Base-by-base conservation (phyloP, 495 filamentous ascomycete species). In the Penicillium nucicola region DNA sequence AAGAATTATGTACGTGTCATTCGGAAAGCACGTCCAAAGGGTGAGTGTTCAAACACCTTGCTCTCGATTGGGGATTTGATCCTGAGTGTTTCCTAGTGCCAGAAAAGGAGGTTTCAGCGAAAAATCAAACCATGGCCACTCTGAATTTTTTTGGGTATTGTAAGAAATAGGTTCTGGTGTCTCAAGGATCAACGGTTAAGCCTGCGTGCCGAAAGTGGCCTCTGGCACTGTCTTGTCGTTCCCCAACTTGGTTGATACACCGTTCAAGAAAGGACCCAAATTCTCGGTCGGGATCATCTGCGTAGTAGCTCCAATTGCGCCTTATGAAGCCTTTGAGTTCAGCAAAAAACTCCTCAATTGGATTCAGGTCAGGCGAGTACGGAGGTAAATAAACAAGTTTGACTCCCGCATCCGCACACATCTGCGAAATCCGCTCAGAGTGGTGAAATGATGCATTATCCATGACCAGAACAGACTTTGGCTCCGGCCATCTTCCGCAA, bases 401-500 rank as follows among this genome's bases (percentile, higher is more conserved):
- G 5, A 73, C 68, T 19, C 71, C 64, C 22, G 61, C 63, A 12
- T 36, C 32, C 11, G 1, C 25, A 14, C 32, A 35, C 19, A 36
- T 36, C 28, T 36, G 13, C 19, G 36, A 18, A 6, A 46, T 36
- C 23, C 32, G 32, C 36, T 46, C 10, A 36, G 19, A 36, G 17
- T 10, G 43, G 11, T 46, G 5, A 4, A 35, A 45, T 22, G 30
- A 8, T 28, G 4, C 23, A 7, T 28, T 28, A 28, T 28, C 7
- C 23, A 28, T 28, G 9, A 28, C 23, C 9, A 28, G 23, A 28
- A 28, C 23, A 7, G 23, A 28, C 23, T 28, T 28, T 7, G 54
- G 69, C 42, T 68, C 60, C 10, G 64, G 71, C 58, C 51, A 76
- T 52, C 40, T 63, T 25, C 60, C 48, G 48, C 50, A 70, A 35